These are phyloP conservation scores for Cystofilobasidium ferigula DNA, from an alignment of 768 basidiomycete genomes.

Conservation along the genomic window DNA sequence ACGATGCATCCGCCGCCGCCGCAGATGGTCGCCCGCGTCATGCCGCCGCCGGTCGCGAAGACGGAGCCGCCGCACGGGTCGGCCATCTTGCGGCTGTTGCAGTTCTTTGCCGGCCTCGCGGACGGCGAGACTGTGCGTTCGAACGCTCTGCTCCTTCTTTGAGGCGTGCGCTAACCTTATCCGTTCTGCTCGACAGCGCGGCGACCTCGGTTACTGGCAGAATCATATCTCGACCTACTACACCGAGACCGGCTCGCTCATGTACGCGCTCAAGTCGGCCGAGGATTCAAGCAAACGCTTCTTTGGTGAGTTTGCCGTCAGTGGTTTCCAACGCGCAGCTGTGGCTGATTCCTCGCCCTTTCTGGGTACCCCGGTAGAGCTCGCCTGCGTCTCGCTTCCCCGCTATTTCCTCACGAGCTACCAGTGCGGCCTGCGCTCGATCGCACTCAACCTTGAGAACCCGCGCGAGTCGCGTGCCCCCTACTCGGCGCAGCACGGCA, in stretches of 20 bases:
- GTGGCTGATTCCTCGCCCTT: not conserved
- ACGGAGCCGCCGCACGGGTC: constrained; percentile 13
- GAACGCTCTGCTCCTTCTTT: not conserved
- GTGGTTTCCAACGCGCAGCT: not conserved
- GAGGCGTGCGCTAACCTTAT: not conserved
- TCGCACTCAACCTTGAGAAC: constrained; percentile 25
- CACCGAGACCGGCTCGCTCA: constrained; percentile 4
- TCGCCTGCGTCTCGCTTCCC: constrained; percentile 14
- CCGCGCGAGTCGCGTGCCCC: constrained; percentile 18
- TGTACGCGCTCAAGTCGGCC: constrained; percentile 5
- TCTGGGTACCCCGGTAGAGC: not conserved
- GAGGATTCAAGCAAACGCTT: not conserved
- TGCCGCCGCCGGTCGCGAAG: not conserved
- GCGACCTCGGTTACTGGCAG: constrained; percentile 16
- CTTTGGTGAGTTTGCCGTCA: constrained; percentile 13
- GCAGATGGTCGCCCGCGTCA: not conserved
- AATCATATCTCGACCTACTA: constrained; percentile 22
- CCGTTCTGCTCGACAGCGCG: not conserved
- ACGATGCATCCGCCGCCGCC: not conserved
- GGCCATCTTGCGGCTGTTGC: constrained; percentile 22
- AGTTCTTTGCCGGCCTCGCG: constrained; percentile 21
- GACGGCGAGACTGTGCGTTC: constrained; percentile 21
- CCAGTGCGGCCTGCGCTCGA: constrained; percentile 19
- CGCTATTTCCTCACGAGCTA: constrained; percentile 24
- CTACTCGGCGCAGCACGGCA: not conserved